Conservation (phyloP, 345 rosid genomes). For the Populus nigra region DNA sequence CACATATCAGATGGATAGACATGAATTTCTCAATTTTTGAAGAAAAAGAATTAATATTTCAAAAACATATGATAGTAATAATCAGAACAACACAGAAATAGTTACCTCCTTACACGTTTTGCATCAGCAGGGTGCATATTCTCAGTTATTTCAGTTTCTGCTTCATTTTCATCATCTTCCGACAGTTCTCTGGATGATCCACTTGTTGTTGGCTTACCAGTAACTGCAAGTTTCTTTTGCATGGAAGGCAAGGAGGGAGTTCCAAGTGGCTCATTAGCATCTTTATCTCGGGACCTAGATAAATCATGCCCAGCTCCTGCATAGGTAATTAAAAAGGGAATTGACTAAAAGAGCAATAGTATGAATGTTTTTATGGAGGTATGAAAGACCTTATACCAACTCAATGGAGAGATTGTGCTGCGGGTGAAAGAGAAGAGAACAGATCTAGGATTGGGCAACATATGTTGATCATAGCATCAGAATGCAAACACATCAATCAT, state of each 20-base stretch:
- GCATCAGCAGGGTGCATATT: conserved; percentile 28
- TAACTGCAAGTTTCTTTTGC: conserved; percentile 33
- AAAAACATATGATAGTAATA: not conserved
- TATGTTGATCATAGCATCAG: not conserved
- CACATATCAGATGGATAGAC: not conserved
- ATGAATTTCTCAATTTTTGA: not conserved
- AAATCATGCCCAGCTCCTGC: conserved; percentile 33
- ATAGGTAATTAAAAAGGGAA: conserved; percentile 11
- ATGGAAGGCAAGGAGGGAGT: conserved; percentile 31
- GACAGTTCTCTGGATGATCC: conserved; percentile 28
- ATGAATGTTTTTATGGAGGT: not conserved
- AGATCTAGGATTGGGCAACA: not conserved
- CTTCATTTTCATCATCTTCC: conserved; percentile 33
- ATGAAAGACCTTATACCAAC: conserved; percentile 3
- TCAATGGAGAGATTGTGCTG: not conserved
- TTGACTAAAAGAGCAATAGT: not conserved
- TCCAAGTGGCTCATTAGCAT: conserved; percentile 28
- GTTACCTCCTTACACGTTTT: conserved; percentile 32
- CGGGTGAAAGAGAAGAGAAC: conserved; percentile 1
- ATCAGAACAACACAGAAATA: conserved; percentile 3
- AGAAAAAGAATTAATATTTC: not conserved
- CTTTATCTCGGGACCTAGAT: conserved; percentile 35
- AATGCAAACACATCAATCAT: not conserved
- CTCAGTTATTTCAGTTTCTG: conserved; percentile 34
- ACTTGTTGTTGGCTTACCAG: conserved; percentile 16